These are phyloP conservation scores for Arthrobotrys sphaeroides DNA, from an alignment of 2,329 filamentous ascomycete genomes.

Conservation along the genomic window DNA sequence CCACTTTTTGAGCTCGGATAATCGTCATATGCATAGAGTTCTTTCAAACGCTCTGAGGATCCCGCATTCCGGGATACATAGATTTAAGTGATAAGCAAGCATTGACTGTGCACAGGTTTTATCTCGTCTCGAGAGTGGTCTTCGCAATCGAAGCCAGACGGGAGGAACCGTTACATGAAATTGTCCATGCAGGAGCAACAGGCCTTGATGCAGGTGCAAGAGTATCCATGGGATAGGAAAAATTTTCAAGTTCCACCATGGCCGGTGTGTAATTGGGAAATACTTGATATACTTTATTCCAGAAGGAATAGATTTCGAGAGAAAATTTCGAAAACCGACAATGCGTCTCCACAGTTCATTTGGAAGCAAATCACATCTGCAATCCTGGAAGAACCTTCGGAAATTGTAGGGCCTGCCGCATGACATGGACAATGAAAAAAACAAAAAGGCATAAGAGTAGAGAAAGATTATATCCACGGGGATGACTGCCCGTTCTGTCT, in stretches of 20 bases:
- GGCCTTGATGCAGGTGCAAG: slow-evolving; percentile 1
- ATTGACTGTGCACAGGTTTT: neutral
- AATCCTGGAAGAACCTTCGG: slow-evolving; percentile 24
- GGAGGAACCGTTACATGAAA: slow-evolving; percentile 4
- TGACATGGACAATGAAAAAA: neutral
- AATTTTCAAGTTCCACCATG: slow-evolving; percentile 10
- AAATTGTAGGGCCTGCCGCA: slow-evolving; percentile 48
- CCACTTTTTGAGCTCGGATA: neutral
- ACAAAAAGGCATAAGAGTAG: neutral
- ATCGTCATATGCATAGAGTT: slow-evolving; percentile 5
- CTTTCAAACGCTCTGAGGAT: neutral
- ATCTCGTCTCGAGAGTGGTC: neutral
- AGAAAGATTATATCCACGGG: slow-evolving; percentile 27
- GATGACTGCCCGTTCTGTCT: slow-evolving; percentile 51
- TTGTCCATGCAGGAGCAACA: neutral
- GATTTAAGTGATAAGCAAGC: neutral
- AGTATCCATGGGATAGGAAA: slow-evolving; percentile 13
- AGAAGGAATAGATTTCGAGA: slow-evolving; percentile 15
- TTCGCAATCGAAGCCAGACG: neutral
- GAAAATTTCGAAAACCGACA: neutral
- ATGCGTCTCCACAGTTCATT: slow-evolving; percentile 25
- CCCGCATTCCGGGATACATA: slow-evolving; percentile 13
- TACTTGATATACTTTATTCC: slow-evolving; percentile 15
- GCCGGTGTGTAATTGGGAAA: neutral
- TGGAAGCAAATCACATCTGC: neutral